Evolutionary conservation across 176 grass and related monocot species (phyloP).

Genomic region (Triticum monococcum): DNA sequence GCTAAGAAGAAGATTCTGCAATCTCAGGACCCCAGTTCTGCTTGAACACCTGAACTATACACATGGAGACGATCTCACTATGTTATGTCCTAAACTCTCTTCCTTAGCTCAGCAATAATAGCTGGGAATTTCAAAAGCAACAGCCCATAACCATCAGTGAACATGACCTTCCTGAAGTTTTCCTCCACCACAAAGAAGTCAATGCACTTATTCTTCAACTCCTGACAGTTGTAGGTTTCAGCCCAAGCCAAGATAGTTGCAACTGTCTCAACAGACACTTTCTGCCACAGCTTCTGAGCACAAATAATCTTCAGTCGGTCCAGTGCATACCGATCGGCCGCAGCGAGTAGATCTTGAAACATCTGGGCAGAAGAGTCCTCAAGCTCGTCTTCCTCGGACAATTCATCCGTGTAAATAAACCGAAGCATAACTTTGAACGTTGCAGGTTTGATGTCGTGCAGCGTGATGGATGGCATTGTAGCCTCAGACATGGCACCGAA

Average conservation of each 20-base stretch:
- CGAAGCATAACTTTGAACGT: conserved; percentile 11
- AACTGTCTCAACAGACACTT: background rate
- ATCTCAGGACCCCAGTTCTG: no score
- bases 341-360: conserved; percentile 20
- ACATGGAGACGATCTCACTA: background rate
- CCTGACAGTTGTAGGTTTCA: conserved; percentile 38
- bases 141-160: background rate
- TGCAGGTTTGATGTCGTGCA: conserved; percentile 2
- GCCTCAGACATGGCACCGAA: conserved; percentile 25
- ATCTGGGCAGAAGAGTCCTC: background rate
- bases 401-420: no score
- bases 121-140: background rate
- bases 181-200: no score
- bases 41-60: background rate
- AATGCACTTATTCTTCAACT: background rate
- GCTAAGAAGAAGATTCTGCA: no score
- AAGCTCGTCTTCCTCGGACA: background rate
- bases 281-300: no score
- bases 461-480: background rate
- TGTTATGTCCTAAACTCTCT: background rate
- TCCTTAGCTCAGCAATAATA: background rate
- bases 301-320: conserved; percentile 6
- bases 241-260: conserved; percentile 37
- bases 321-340: conserved; percentile 55
- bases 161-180: background rate